A percentile compares a stretch with the other conserved stretches of the same genome.
phyloP scores from a whole-genome alignment of 169 alveolate genomes.

The Amoebophrya sp. region DNA sequence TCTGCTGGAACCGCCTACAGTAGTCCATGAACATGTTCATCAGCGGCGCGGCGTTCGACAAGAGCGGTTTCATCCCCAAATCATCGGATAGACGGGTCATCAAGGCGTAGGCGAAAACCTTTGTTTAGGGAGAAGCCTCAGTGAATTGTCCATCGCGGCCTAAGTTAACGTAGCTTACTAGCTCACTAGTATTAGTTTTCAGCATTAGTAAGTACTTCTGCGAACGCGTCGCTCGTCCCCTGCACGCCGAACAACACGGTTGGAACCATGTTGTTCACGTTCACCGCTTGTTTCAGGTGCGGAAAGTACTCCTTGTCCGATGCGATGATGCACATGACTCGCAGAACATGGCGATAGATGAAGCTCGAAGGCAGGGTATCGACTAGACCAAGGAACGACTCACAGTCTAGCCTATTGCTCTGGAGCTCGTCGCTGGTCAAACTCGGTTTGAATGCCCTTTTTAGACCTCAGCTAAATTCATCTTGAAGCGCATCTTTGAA shows the following conservation, averaged over 20 bases:
- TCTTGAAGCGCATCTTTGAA: too few species aligned
- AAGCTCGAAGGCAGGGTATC: background rate
- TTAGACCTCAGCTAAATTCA: too few species aligned
- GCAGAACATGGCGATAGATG: background rate
- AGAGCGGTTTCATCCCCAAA: background rate
- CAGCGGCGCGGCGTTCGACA: slow-evolving; percentile 22
- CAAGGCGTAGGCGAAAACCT: background rate
- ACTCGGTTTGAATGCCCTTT: background rate
- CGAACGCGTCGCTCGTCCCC: slow-evolving; percentile 5
- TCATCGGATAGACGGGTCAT: background rate
- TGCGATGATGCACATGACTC: background rate
- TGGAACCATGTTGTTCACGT: background rate
- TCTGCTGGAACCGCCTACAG: slow-evolving; percentile 24
- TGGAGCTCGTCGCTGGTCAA: slow-evolving; percentile 31
- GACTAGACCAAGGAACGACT: background rate
- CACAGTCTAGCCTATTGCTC: background rate
- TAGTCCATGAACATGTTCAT: slow-evolving; percentile 24
- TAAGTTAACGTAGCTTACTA: background rate
- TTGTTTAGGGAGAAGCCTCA: background rate
- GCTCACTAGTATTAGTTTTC: background rate
- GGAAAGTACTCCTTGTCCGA: background rate
- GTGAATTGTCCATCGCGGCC: background rate
- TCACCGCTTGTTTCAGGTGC: background rate
- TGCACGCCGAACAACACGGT: slow-evolving; percentile 1
- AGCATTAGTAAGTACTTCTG: background rate